Evolutionary conservation across 208 protist species (phyloP).

Genomic region (Leishmania gerbilli): DNA sequence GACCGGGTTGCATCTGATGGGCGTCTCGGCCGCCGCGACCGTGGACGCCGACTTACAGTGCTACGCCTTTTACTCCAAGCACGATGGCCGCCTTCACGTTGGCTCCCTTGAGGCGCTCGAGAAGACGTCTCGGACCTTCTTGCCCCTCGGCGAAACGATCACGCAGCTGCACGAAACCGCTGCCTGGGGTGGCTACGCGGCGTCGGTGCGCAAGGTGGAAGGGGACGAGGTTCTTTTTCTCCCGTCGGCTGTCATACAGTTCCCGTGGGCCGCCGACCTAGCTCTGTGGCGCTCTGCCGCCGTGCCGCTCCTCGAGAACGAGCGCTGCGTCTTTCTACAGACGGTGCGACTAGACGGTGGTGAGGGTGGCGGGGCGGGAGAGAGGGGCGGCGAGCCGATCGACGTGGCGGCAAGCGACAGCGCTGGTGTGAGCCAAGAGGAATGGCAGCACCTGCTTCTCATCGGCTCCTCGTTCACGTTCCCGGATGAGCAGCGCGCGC

Average conservation of each 20-base stretch:
- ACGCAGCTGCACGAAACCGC: conserved; percentile 58
- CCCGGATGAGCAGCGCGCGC: conserved; percentile 62
- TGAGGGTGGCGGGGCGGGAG: conserved; percentile 12
- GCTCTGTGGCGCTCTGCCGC: conserved; percentile 14
- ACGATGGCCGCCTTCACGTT: conserved; percentile 29
- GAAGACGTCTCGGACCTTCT: conserved; percentile 53
- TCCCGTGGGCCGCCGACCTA: conserved; percentile 27
- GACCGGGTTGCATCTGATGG: conserved; percentile 24
- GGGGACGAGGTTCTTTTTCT: conserved; percentile 67
- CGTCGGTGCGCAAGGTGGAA: conserved; percentile 55
- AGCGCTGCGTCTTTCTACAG: conserved; percentile 80
- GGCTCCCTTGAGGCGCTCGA: conserved; percentile 45
- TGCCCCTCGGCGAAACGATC: conserved; percentile 58
- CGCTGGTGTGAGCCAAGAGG: conserved; percentile 2
- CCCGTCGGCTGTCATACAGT: conserved; percentile 30
- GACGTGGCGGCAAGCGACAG: background rate
- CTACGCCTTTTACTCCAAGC: conserved; percentile 31
- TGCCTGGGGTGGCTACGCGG: conserved; percentile 57
- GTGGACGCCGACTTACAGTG: conserved; percentile 26
- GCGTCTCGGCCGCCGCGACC: conserved; percentile 24
- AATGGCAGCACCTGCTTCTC: conserved; percentile 36
- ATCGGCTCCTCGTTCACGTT: conserved; percentile 85
- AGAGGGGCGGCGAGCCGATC: background rate
- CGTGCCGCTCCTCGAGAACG: conserved; percentile 70
- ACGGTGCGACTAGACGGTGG: conserved; percentile 33